Evolutionary conservation across 495 filamentous ascomycete species (phyloP).

Genomic region (Pseudomonodictys pantanalensis): DNA sequence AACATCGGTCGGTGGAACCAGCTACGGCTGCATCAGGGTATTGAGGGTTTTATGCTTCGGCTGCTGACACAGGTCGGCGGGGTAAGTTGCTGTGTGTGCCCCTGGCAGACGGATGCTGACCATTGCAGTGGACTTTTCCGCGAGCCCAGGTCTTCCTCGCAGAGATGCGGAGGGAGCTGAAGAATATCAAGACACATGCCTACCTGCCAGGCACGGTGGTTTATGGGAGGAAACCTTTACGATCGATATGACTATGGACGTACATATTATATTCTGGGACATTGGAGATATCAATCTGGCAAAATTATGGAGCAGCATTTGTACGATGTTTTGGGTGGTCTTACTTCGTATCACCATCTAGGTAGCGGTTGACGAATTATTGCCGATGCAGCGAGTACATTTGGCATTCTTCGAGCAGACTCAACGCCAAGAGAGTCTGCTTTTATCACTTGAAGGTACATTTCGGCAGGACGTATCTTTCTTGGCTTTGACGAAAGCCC

Average conservation of each 20-base stretch:
- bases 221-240: conserved; percentile 18
- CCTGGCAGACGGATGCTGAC: not conserved
- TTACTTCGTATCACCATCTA: no score
- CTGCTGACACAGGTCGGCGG: conserved; percentile 29
- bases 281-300: no score
- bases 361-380: no score
- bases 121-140: conserved; percentile 14
- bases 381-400: no score
- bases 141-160: conserved; percentile 28
- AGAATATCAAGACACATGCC: conserved; percentile 23
- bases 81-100: conserved; percentile 1
- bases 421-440: no score
- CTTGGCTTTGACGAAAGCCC: no score
- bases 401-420: no score
- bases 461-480: no score
- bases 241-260: not conserved
- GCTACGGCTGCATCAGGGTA: conserved; percentile 24
- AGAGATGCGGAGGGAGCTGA: conserved; percentile 26
- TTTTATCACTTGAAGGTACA: no score
- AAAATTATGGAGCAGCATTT: no score
- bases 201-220: conserved; percentile 20
- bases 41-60: conserved; percentile 31
- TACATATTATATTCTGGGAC: no score
- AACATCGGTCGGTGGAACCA: conserved; percentile 34
- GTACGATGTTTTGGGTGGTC: no score